These are phyloP conservation scores for Phytophthora parvispora DNA, from an alignment of 352 stramenopile species.

Conservation along the genomic window DNA sequence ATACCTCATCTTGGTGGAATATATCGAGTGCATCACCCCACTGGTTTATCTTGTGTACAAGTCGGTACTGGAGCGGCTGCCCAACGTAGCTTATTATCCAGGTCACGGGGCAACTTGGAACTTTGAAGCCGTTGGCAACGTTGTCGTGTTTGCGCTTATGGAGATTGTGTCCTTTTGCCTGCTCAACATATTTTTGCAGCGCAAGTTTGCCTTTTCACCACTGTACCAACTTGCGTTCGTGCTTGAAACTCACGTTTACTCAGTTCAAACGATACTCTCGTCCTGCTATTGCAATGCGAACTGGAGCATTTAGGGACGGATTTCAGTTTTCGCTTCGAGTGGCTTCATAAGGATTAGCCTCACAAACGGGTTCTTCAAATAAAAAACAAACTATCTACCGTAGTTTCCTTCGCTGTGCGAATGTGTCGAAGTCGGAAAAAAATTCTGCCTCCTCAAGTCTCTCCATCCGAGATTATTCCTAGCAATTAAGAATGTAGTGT, in stretches of 20 bases:
- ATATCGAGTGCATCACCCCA: not conserved
- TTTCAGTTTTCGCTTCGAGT: conserved; percentile 16
- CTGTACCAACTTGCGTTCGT: not conserved
- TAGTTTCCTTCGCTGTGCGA: too few relatives aligned
- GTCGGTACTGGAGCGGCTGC: not conserved
- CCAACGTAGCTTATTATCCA: not conserved
- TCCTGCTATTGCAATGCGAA: conserved; percentile 12
- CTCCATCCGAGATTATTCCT: too few relatives aligned
- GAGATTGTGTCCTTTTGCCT: not conserved
- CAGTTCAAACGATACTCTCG: not conserved
- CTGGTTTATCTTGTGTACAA: not conserved
- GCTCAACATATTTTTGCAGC: not conserved
- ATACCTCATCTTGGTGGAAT: not conserved
- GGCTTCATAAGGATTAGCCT: not conserved
- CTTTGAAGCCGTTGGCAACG: too few relatives aligned
- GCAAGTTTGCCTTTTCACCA: not conserved
- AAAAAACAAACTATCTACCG: too few relatives aligned
- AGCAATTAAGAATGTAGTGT: too few relatives aligned
- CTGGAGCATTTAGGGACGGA: conserved; percentile 15
- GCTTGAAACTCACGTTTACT: not conserved
- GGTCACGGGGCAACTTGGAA: too few relatives aligned
- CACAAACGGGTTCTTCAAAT: too few relatives aligned
- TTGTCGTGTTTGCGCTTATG: not conserved
- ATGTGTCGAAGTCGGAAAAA: too few relatives aligned
- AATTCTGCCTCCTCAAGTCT: too few relatives aligned